phyloP scores from a whole-genome alignment of 148 eudicot genomes.

The Arbutus unedo region DNA sequence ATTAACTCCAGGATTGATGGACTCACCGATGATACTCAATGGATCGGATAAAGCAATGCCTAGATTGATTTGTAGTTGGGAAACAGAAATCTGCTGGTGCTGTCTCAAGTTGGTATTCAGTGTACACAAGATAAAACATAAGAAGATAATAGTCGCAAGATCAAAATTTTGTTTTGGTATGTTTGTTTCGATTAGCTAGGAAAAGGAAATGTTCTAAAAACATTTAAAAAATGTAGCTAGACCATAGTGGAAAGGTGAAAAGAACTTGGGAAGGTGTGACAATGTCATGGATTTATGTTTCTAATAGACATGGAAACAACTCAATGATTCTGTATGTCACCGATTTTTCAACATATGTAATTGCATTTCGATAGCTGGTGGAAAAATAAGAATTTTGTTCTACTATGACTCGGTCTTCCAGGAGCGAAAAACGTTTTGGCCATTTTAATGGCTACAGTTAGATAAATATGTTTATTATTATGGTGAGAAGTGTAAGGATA shows the following conservation, averaged over 20 bases:
- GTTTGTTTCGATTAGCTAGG: background rate
- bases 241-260: background rate
- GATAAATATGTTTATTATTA: too few species aligned
- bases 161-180: background rate
- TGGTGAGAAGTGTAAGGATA: too few species aligned
- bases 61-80: slow-evolving; percentile 93
- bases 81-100: slow-evolving; percentile 96
- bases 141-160: background rate
- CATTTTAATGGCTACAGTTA: background rate
- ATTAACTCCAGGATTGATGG: background rate
- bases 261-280: background rate
- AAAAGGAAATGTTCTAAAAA: background rate
- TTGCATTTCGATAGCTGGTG: background rate
- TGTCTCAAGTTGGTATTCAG: slow-evolving; percentile 62
- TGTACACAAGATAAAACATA: slow-evolving; percentile 11
- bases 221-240: background rate
- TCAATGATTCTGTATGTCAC: background rate
- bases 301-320: background rate
- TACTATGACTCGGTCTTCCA: background rate
- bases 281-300: background rate
- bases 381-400: background rate
- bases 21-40: slow-evolving; percentile 83
- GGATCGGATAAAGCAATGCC: slow-evolving; percentile 95
- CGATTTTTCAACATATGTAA: background rate
- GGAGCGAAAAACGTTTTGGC: background rate